Evolutionary conservation across 768 basidiomycete species (phyloP), one percentile per base, ranked within the genome.

Genomic region (Xerocomus brunneocitrinus): DNA sequence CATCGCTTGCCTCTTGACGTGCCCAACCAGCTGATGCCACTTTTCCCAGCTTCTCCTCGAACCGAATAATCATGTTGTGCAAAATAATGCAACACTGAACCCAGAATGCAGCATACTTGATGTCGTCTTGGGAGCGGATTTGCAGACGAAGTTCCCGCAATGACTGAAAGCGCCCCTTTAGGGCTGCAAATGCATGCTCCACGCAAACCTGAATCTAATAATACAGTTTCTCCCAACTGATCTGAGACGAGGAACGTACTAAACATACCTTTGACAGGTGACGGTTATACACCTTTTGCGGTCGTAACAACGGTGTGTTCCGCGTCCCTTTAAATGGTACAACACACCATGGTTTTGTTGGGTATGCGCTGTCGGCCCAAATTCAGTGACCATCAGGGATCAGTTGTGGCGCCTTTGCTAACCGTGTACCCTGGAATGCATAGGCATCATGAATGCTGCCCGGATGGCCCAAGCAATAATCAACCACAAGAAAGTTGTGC

Each of bases 301-400:
- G 22, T 3, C 2, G 8, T n/a, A 50, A 44, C 6, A 53, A 30
- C 0, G 5, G 13, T 2, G 5, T 0, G 0, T 4, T 40, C 32
- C 5, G 0, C 1, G 4, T 27, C 0, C 4, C 40, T 31, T 58
- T 58, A 2, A 57, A 55, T 3, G 49, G 53, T 1, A 55, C 19
- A 0, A 55, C 39, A 27, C 55, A 55, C 55, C 56, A 60, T 3
- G 32, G 13, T 13, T 41, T 36, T 5, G 13, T 44, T 14, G 59
- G 47, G 19, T 62, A 62, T 16, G 59, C 50, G 2, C 47, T 62
- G 8, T 62, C 50, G 0, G 25, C 58, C 55, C 55, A 62, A 0
- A 61, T 50, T 53, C 56, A 61, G 13, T 62, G 48, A 0, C 22
- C 35, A 3, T 38, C 19, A 0, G 38, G 25, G 3, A 61, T 46